These are phyloP conservation scores for Themeda triandra DNA, from an alignment of 176 grass and related monocot species.

Conservation along the genomic window DNA sequence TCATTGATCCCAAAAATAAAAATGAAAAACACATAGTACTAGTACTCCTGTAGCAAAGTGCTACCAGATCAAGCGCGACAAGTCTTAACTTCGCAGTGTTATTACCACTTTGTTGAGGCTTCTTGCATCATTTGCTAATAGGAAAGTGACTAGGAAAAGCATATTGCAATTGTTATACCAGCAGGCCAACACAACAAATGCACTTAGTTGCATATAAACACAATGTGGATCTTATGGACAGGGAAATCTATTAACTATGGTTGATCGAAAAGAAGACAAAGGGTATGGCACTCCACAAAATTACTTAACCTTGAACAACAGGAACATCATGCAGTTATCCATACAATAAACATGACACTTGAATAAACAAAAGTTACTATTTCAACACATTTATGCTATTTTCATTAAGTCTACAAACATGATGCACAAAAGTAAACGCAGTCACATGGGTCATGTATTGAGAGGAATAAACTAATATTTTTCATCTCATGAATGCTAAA, in stretches of 20 bases:
- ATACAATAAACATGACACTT: neutral
- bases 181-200: neutral
- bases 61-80: neutral
- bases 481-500: neutral
- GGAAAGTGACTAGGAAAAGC: conserved; percentile 11
- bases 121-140: conserved; percentile 20
- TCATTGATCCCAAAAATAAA: neutral
- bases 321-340: neutral
- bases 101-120: neutral
- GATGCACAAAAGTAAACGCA: neutral
- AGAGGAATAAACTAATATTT: neutral
- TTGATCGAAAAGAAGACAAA: neutral
- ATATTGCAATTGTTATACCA: neutral
- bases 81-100: neutral
- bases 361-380: neutral
- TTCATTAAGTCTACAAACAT: neutral
- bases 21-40: neutral
- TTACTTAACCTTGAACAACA: neutral
- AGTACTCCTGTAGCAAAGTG: neutral
- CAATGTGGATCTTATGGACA: neutral
- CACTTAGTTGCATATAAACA: neutral
- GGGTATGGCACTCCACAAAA: neutral
- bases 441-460: neutral
- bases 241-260: neutral
- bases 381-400: neutral